Evolutionary conservation across 352 stramenopile species (phyloP).

Genomic region (Pythium graminicola): DNA sequence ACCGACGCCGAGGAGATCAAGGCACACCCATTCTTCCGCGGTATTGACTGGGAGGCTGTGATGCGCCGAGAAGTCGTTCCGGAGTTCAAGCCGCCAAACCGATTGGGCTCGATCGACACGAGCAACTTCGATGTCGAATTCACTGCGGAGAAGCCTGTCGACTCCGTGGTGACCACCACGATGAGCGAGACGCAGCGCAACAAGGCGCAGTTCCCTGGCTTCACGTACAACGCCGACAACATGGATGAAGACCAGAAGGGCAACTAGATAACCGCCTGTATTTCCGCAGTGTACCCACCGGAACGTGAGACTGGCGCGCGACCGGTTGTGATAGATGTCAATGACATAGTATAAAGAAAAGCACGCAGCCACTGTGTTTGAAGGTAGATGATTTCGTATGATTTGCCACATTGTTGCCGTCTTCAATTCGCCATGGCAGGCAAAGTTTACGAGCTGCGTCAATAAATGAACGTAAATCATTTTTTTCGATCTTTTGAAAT

Average conservation of each 20-base stretch:
- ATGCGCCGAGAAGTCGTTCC: constrained; percentile 83
- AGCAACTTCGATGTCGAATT: constrained; percentile 94
- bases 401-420: too few species aligned
- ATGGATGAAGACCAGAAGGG: constrained; percentile 83
- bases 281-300: constrained; percentile 11
- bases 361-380: neutral
- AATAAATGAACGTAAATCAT: too few species aligned
- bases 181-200: constrained; percentile 88
- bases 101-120: constrained; percentile 87
- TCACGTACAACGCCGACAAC: constrained; percentile 87
- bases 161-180: constrained; percentile 87
- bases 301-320: constrained; percentile 1
- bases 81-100: constrained; percentile 89
- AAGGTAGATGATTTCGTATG: neutral
- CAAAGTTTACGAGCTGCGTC: too few species aligned
- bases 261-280: constrained; percentile 39
- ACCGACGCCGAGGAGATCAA: constrained; percentile 92
- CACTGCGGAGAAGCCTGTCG: constrained; percentile 86
- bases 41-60: constrained; percentile 89
- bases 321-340: constrained; percentile 19
- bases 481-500: too few species aligned
- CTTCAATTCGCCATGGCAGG: too few species aligned
- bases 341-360: constrained; percentile 22
- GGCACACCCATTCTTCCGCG: constrained; percentile 89
- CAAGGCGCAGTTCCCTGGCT: constrained; percentile 87